phyloP scores from a whole-genome alignment of 768 basidiomycete species.

The Podaxis carcinomalis region DNA sequence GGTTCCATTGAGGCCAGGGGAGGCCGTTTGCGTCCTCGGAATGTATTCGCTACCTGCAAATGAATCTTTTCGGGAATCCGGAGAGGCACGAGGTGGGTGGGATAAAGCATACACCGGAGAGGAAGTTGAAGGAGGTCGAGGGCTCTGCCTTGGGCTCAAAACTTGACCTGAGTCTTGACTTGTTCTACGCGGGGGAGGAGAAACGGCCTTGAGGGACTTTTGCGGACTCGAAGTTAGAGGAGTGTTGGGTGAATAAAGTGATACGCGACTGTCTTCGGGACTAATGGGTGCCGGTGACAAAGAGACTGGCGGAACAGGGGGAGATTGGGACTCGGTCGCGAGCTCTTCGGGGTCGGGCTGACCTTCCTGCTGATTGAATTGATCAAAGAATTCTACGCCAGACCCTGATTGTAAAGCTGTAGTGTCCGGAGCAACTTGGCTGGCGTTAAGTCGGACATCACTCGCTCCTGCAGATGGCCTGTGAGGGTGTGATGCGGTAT shows the following conservation, averaged over 20 bases:
- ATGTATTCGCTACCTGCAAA: neutral
- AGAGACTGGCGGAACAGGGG: neutral
- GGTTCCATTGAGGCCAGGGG: neutral
- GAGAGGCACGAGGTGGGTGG: neutral
- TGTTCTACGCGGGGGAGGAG: neutral
- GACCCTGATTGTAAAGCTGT: neutral
- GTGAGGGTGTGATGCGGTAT: neutral
- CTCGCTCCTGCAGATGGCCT: neutral
- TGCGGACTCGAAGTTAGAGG: neutral
- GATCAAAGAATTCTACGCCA: neutral
- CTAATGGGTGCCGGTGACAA: neutral
- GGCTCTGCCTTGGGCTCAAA: constrained; percentile 1
- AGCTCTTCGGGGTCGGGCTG: neutral
- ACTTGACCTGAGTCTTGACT: neutral
- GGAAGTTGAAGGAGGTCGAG: neutral
- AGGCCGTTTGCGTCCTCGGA: constrained; percentile 2
- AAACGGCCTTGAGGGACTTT: neutral
- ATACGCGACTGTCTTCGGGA: neutral
- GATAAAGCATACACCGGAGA: neutral
- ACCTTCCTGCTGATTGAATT: neutral
- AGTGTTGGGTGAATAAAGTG: neutral
- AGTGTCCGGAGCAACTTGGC: neutral
- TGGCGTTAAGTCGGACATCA: neutral
- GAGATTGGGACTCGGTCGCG: neutral
- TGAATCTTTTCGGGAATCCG: neutral